Evolutionary conservation across 2,329 filamentous ascomycete genomes (phyloP), one percentile per base, ranked within the genome.

Genomic region (Cladosporium colombiae): DNA sequence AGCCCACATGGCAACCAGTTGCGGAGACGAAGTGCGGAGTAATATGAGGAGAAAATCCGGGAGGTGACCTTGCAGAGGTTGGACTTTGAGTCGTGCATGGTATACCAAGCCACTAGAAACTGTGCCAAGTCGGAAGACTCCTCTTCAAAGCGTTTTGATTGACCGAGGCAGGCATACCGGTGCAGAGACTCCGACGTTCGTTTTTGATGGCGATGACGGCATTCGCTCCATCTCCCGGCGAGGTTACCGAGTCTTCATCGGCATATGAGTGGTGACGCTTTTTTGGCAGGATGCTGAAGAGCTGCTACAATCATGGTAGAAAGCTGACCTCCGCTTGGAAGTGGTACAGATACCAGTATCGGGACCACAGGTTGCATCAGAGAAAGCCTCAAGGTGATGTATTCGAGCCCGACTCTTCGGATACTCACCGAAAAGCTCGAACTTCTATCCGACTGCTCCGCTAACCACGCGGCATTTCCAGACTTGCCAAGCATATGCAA

Each of bases 11-110:
- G 50, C 25, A 35, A 35, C 59, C n/a, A 63, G 14, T 44, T 56
- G 61, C 50, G 61, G 61, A 63, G 61, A 52, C 25, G 50, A 37
- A 63, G 50, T 55, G 61, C 50, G 61, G 61, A 63, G 61, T 57
- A 63, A 56, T 46, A 33, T 63, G 50, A 55, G 61, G 61, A 56
- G 61, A 63, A 55, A 63, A n/a, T 23, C 16, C 16, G 56, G 56
- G 16, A 25, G 33, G 56, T 46, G 40, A 46, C n/a, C n/a, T 37
- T 37, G 14, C 23, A 25, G 37, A 44, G 37, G 37, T 44, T 35
- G 23, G 2, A 5, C 11, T 59, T n/a, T 46, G 56, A 59, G 37
- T 59, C 56, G 56, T 29, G 56, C 23, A 59, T 59, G 56, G 16
- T 37, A 16, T 23, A 37, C 56, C 56, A 59, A 59, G 56, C 21